These are phyloP conservation scores for Colletotrichum plurivorum DNA, from an alignment of 2,329 filamentous ascomycete species.

Conservation along the genomic window DNA sequence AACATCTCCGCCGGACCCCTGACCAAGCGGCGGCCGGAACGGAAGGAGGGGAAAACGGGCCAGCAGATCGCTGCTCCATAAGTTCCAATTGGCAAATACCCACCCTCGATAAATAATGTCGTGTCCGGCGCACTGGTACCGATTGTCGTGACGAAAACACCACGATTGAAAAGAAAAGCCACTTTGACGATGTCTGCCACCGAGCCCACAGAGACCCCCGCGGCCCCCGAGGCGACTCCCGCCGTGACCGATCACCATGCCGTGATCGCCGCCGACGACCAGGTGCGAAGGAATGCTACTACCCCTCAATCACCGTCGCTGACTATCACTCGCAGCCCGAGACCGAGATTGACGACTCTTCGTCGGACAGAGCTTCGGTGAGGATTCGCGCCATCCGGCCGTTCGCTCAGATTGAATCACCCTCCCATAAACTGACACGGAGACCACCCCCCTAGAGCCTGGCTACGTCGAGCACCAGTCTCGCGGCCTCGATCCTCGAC, in stretches of 20 bases:
- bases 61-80: too few relatives aligned
- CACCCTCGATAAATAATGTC: too few relatives aligned
- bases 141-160: too few relatives aligned
- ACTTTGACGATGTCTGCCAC: neutral
- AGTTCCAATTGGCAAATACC: too few relatives aligned
- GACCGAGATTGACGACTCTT: neutral
- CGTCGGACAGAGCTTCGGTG: slow-evolving; percentile 4
- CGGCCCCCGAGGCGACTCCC: too few relatives aligned
- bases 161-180: too few relatives aligned
- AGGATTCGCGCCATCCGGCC: too few relatives aligned
- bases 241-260: neutral
- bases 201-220: neutral
- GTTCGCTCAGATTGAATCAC: too few relatives aligned
- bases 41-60: too few relatives aligned
- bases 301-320: neutral
- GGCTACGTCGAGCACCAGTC: slow-evolving; percentile 2
- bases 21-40: too few relatives aligned
- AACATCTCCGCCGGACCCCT: neutral
- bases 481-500: neutral
- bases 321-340: neutral
- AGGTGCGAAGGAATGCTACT: too few relatives aligned
- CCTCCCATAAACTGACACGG: neutral
- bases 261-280: slow-evolving; percentile 1
- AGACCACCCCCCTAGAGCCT: neutral
- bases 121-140: too few relatives aligned